Conservation (phyloP, 2,329 filamentous ascomycete genomes). For the Cytospora mali region DNA sequence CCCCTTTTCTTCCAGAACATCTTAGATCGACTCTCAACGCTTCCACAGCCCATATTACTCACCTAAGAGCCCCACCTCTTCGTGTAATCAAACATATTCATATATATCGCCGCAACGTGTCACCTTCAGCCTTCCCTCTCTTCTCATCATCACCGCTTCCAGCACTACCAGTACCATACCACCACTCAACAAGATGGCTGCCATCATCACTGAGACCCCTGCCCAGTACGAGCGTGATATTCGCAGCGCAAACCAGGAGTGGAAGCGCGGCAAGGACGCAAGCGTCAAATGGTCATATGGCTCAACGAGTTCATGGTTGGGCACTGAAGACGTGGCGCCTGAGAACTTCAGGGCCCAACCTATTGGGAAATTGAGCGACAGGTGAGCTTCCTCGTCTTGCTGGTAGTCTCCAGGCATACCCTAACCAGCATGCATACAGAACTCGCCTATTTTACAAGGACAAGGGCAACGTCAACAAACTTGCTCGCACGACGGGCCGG, state of each 20-base stretch:
- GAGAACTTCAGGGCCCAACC: constrained; percentile 43
- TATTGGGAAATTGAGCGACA: constrained; percentile 34
- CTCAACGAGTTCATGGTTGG: constrained; percentile 18
- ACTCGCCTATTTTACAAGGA: constrained; percentile 29
- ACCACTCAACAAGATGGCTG: constrained; percentile 31
- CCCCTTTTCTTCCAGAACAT: constrained; percentile 26
- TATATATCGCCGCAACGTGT: constrained; percentile 4
- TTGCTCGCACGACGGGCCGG: constrained; percentile 32
- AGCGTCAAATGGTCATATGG: constrained; percentile 47
- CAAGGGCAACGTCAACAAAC: constrained; percentile 44
- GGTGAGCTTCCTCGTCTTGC: constrained; percentile 36
- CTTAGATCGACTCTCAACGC: constrained; percentile 10
- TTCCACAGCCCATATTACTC: constrained; percentile 13
- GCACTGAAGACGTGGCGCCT: constrained; percentile 27
- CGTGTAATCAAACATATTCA: constrained; percentile 10
- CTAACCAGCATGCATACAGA: constrained; percentile 24
- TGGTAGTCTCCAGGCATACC: background rate
- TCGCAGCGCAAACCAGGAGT: constrained; percentile 46
- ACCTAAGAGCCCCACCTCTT: constrained; percentile 16
- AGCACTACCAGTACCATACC: background rate
- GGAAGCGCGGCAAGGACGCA: constrained; percentile 48
- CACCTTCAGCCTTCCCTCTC: constrained; percentile 5
- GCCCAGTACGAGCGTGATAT: constrained; percentile 45
- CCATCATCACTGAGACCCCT: constrained; percentile 30
- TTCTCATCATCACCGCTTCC: constrained; percentile 1